Evolutionary conservation across 805 yeast genomes (phyloP).

Genomic region (Pichia occidentalis): DNA sequence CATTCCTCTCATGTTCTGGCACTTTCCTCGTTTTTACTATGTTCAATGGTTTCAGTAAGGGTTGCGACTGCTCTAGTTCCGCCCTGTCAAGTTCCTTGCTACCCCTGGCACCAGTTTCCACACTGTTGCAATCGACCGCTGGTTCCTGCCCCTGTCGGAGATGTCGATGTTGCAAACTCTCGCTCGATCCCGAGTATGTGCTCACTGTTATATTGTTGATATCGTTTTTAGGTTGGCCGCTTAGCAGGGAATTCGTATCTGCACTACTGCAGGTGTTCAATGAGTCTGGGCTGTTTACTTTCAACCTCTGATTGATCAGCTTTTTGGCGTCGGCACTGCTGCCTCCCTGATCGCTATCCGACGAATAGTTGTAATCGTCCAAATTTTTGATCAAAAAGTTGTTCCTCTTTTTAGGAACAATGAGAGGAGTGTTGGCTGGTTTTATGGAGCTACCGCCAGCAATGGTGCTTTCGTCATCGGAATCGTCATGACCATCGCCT

Average conservation of each 20-base stretch:
- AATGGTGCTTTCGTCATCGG: slow-evolving; percentile 36
- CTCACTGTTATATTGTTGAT: slow-evolving; percentile 3
- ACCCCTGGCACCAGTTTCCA: no score
- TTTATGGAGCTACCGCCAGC: slow-evolving; percentile 24
- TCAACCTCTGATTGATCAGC: no score
- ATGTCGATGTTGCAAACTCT: slow-evolving; percentile 4
- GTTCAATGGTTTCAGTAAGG: neutral
- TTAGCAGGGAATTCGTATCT: slow-evolving; percentile 27
- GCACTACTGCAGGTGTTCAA: slow-evolving; percentile 10
- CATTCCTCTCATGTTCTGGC: neutral
- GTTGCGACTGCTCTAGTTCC: neutral
- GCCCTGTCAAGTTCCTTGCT: no score
- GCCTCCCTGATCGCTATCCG: slow-evolving; percentile 5
- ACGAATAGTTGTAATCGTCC: slow-evolving; percentile 24
- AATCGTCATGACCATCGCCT: slow-evolving; percentile 35
- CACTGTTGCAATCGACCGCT: no score
- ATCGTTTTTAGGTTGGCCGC: slow-evolving; percentile 4
- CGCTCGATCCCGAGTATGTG: slow-evolving; percentile 3
- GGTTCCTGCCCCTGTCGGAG: no score
- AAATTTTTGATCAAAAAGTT: slow-evolving; percentile 30
- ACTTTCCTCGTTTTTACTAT: slow-evolving; percentile 2
- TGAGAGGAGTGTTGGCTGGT: no score
- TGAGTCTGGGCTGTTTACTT: neutral
- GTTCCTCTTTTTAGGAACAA: slow-evolving; percentile 24
- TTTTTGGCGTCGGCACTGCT: slow-evolving; percentile 4